Conservation (phyloP, 2,329 filamentous ascomycete genomes). For the Lasiodiplodia hormozganensis region DNA sequence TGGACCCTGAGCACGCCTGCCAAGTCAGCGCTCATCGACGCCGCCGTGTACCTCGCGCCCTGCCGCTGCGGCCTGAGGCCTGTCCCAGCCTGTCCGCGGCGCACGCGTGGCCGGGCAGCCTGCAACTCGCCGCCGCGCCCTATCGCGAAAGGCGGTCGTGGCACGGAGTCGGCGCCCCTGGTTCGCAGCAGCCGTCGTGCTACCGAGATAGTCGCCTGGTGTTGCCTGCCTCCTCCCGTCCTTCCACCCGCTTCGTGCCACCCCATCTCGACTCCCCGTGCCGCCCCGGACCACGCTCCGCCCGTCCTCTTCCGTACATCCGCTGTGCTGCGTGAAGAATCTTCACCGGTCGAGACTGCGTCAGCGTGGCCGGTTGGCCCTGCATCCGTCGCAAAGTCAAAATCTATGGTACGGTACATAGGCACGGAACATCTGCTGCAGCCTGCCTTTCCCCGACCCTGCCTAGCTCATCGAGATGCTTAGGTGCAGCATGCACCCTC, state of each 20-base stretch:
- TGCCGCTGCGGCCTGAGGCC: background rate
- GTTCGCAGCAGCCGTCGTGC: constrained; percentile 1
- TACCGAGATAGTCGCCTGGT: constrained; percentile 7
- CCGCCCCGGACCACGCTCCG: constrained; percentile 4
- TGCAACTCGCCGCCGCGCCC: background rate
- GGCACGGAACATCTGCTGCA: background rate
- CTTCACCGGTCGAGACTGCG: background rate
- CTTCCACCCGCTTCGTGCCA: constrained; percentile 9
- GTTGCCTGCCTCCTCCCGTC: constrained; percentile 13
- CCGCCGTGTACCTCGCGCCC: background rate
- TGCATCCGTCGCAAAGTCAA: background rate
- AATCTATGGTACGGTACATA: background rate
- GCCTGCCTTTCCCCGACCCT: background rate
- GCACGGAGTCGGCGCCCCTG: background rate
- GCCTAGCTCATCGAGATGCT: background rate
- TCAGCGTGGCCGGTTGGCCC: background rate
- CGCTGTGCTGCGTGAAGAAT: background rate
- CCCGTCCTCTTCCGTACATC: background rate
- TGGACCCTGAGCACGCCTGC: constrained; percentile 16
- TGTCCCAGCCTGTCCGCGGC: constrained; percentile 8
- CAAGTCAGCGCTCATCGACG: background rate
- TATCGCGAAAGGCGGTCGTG: constrained; percentile 25
- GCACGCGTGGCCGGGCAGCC: constrained; percentile 9
- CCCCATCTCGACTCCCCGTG: background rate
- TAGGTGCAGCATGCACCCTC: constrained; percentile 4